Evolutionary conservation across 768 basidiomycete genomes (phyloP), one percentile per base, ranked within the genome.

Genomic region (Suillus brevipes): DNA sequence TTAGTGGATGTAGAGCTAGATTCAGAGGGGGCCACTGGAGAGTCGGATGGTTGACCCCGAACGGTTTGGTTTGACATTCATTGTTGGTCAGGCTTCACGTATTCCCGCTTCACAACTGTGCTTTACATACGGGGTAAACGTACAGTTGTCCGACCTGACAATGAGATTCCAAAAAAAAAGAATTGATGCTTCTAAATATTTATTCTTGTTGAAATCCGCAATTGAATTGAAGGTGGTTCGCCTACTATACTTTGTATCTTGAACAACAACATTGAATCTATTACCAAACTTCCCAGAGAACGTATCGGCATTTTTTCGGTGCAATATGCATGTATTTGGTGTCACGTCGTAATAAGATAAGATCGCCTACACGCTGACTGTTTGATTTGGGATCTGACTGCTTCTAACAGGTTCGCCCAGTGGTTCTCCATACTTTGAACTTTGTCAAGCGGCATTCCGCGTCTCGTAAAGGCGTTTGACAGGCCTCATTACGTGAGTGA

Each of bases 1-100:
- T 77, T 90, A 4, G 70, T 89, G 37, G 90, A 91, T 70, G 77
- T 81, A 56, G 83, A 83, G 71, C 20, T 74, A 67, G 64, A 75
- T 65, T 40, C 69, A 67, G 70, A 72, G 31, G 77, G 69, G 59
- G 73, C 75, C 34, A 66, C 62, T 16, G 76, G 77, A 38, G 70
- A 72, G 23, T 77, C 74, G 16, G 78, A 78, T 13, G n/a, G 60
- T 31, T 69, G 49, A 65, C 58, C 58, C 45, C 40, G 40, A 3
- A 47, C 16, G 31, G 20, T 16, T 38, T 23, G 49, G 58, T 31
- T 71, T 67, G 60, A 68, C 68, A 6, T 58, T 58, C 25, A 40
- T 16, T 18, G 14, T 25, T 38, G 14, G 23, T 9, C 14, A 25
- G 56, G 52, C 52, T 53, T 52, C 34, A 36, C 6, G 18, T 53